These are phyloP conservation scores for Zasmidium angulare DNA, from an alignment of 2,329 filamentous ascomycete genomes.

Conservation along the genomic window DNA sequence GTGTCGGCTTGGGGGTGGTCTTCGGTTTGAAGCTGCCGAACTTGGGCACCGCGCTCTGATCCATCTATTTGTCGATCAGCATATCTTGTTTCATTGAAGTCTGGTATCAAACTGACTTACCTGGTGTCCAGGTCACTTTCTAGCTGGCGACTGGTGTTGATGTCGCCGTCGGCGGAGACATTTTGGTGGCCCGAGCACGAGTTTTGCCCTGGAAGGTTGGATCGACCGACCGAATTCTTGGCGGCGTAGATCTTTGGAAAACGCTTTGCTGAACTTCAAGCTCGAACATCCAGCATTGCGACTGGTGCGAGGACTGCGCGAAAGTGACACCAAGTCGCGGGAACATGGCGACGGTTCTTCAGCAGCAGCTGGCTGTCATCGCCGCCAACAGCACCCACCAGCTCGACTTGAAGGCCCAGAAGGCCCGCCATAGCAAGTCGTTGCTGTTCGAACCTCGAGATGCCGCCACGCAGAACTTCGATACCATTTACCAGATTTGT, in stretches of 20 bases:
- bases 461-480: slow-evolving; percentile 84
- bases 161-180: not conserved
- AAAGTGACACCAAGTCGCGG: not conserved
- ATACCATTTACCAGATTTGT: slow-evolving; percentile 83
- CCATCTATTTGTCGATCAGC: slow-evolving; percentile 10
- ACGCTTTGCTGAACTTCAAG: not conserved
- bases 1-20: slow-evolving; percentile 13
- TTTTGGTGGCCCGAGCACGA: not conserved
- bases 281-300: not conserved
- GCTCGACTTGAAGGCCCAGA: slow-evolving; percentile 89
- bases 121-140: not conserved
- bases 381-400: slow-evolving; percentile 86
- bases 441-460: slow-evolving; percentile 86
- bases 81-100: not conserved
- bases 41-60: slow-evolving; percentile 56
- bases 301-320: not conserved
- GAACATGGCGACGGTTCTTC: slow-evolving; percentile 78
- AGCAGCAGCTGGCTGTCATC: slow-evolving; percentile 91
- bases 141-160: not conserved
- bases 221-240: not conserved
- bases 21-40: slow-evolving; percentile 73
- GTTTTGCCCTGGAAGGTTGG: not conserved
- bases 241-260: not conserved
- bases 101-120: not conserved
- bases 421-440: slow-evolving; percentile 87